phyloP scores from a whole-genome alignment of 148 eudicot species.

The Camellia sinensis region DNA sequence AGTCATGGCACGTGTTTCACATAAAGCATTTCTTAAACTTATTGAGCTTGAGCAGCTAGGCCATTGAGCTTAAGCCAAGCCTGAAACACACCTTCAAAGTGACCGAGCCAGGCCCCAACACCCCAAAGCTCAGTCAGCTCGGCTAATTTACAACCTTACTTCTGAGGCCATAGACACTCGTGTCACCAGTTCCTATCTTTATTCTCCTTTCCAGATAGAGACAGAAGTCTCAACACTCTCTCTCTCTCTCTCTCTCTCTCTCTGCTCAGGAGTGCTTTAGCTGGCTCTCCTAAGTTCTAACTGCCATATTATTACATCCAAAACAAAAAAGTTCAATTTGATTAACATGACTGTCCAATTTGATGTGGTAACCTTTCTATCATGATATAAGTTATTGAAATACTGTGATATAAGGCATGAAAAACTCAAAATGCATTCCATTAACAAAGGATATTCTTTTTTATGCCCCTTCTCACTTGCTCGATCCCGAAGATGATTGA shows the following conservation, averaged over 20 bases:
- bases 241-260: neutral
- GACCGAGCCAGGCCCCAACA: neutral
- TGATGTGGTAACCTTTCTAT: neutral
- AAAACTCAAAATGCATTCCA: neutral
- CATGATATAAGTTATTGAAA: neutral
- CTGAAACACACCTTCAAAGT: neutral
- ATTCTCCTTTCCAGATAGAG: neutral
- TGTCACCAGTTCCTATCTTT: too few species aligned
- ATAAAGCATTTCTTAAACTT: too few species aligned
- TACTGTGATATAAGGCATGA: slow-evolving; percentile 1
- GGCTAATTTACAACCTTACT: neutral
- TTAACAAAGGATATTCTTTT: slow-evolving; percentile 82
- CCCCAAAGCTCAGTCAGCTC: neutral
- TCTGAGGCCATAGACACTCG: neutral
- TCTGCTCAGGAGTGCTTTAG: neutral
- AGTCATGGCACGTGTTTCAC: too few species aligned
- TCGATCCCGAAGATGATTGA: slow-evolving; percentile 86
- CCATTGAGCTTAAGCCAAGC: too few species aligned
- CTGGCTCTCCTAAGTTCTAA: neutral
- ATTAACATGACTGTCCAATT: neutral
- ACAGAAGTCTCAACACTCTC: neutral
- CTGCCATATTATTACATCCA: neutral
- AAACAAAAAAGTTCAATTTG: slow-evolving; percentile 2
- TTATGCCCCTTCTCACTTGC: slow-evolving; percentile 88
- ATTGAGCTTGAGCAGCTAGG: too few species aligned